A percentile compares a stretch with the other conserved stretches of the same genome.
These are phyloP conservation scores for Chrysoporthe puriensis DNA, from an alignment of 2,329 filamentous ascomycete genomes.

Conservation along the genomic window DNA sequence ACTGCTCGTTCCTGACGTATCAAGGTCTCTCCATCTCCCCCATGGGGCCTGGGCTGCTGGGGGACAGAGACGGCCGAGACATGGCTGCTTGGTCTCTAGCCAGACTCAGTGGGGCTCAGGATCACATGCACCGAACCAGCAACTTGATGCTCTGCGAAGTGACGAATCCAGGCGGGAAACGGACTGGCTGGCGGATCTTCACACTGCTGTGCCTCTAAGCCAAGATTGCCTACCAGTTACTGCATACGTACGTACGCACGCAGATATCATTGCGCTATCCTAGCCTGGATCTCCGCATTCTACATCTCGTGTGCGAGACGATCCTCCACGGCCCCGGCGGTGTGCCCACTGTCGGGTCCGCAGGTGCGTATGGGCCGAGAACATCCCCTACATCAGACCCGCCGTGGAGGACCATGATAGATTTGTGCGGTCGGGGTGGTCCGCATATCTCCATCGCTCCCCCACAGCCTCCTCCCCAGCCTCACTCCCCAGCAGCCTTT, in stretches of 20 bases:
- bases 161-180: not conserved
- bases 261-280: not conserved
- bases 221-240: constrained; percentile 2
- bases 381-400: not conserved
- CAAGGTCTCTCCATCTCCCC: not conserved
- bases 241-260: not conserved
- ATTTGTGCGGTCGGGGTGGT: not conserved
- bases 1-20: not conserved
- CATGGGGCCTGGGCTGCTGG: not conserved
- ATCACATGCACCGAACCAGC: not conserved
- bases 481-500: not conserved
- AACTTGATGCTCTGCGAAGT: not conserved
- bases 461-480: not conserved
- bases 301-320: not conserved
- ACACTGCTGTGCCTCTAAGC: constrained; percentile 7
- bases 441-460: not conserved
- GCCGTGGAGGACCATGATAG: not conserved
- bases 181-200: not conserved
- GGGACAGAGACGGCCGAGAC: not conserved
- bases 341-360: not conserved
- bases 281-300: not conserved
- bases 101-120: not conserved
- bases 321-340: not conserved
- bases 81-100: no score
- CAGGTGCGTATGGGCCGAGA: not conserved